Base-by-base conservation (phyloP, 2,329 filamentous ascomycete species). In the Fusarium nanum region DNA sequence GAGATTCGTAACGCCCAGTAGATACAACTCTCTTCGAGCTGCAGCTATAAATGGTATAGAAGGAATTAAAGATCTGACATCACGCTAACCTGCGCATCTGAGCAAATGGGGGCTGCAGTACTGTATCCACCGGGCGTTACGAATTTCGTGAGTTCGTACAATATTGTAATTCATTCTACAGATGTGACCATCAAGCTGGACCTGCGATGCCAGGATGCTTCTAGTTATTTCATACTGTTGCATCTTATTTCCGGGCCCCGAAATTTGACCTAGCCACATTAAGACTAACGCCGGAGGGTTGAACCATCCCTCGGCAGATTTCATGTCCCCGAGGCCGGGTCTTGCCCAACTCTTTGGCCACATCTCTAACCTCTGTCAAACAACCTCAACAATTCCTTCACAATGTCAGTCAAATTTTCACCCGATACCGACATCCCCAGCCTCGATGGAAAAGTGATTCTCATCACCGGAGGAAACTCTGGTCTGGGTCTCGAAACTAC, bases 401-500 rank as follows among this genome's bases (percentile, higher is more conserved):
- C 7, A 20, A 62, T 62, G 59, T 37, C 59, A 8, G 4, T 20
- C 3, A 46, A 46, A 11, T 62, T 61, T 5, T 45, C 45, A 0
- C 59, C 59, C 5, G 59, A 62, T 1, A 46, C 56, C 4, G 56
- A 54, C 6, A 61, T 62, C 2, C 46, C 56, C 4, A 62, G 40
- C n/a, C 56, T 46, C 18, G n/a, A 54, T 11, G 59, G 30, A 14
- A 62, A 40, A 9, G 27, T 61, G 2, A 54, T 62, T 18, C 56
- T 62, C 9, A 61, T 62, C 7, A 62, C 59, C 0, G 59, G 59
- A n/a, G 56, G 59, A 5, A 62, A 62, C 40, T 62, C 59, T 0
- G 59, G 59, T 0, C 8, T 62, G 0, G 59, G 59, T 2, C 37
- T 62, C 1, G 59, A 62, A 18, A 54, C 37, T 3, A 37, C 45